Percentiles rank a stretch among this genome's conserved stretches.
Conservation (phyloP, 2,329 filamentous ascomycete species). For the Alternaria consortialis region DNA sequence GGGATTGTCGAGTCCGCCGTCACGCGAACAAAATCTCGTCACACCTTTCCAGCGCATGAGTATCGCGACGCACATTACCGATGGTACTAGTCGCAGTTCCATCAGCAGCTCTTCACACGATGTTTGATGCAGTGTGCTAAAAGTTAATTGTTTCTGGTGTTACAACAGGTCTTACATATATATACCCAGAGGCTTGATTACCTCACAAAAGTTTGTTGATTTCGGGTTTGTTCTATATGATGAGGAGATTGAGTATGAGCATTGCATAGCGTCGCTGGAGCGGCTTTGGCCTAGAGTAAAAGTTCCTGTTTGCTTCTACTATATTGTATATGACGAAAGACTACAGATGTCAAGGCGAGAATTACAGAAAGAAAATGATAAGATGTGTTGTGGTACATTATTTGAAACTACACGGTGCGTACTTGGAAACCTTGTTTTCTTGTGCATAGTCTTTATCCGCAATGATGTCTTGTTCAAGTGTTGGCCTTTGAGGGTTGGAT, state of each 20-base stretch:
- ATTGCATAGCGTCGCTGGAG: slow-evolving; percentile 11
- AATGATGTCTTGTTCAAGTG: neutral
- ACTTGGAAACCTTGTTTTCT: neutral
- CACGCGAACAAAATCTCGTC: slow-evolving; percentile 39
- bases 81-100: slow-evolving; percentile 50
- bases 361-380: neutral
- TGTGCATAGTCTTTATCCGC: neutral
- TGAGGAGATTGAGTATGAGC: slow-evolving; percentile 1
- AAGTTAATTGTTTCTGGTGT: slow-evolving; percentile 16
- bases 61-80: slow-evolving; percentile 47
- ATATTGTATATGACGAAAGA: neutral
- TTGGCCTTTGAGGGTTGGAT: neutral
- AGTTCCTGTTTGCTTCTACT: neutral
- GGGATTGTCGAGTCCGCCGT: slow-evolving; percentile 39
- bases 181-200: slow-evolving; percentile 15
- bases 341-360: neutral
- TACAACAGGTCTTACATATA: slow-evolving; percentile 10
- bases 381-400: neutral
- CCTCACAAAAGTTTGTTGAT: slow-evolving; percentile 12
- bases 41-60: slow-evolving; percentile 48
- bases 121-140: slow-evolving; percentile 19
- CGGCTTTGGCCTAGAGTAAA: neutral
- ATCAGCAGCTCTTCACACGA: slow-evolving; percentile 48
- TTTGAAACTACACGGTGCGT: neutral
- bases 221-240: neutral